Evolutionary conservation across 1,139 yeast species (phyloP), one percentile per base, ranked within the genome.

Genomic region (Taiozyma sp.): DNA sequence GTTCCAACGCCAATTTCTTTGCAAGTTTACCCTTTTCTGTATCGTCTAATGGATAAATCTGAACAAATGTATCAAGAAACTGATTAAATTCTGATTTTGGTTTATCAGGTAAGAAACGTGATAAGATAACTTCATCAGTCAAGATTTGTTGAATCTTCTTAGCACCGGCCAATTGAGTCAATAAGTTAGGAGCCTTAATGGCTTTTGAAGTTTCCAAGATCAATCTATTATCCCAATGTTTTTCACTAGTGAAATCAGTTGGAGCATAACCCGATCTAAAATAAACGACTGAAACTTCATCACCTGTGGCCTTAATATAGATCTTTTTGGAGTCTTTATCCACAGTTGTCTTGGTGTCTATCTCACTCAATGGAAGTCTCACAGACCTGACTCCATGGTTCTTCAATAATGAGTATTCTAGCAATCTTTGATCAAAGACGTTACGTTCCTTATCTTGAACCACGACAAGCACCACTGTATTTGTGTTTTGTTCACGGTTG

Each of bases 241-340:
- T 67, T 45, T 79, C 76, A 16, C 75, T 59, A 10, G 78, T 76
- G 67, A 85, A 90, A 66, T 87, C 96, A 8, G 74, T 66, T 8
- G 98, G 97, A 0, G 87, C 81, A 67, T 93, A 93, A 0, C 96
- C 98, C 0, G 96, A 77, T 65, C 99, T 79, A 65, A 81, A 93
- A 68, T 93, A 95, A 4, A 92, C 96, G 4, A 92, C 90, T 3
- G 96, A 84, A 19, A 93, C 79, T 66, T 90, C 96, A 51, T 80
- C 82, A 5, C 50, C 49, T 4, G 86, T 77, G 4, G 74, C 67
- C 45, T 73, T 74, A 55, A 81, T 73, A 55, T 73, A 74, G 45
- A 87, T 74, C 52, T 79, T 79, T 36, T 74, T 76, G 4, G 72
- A 67, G 10, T 67, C 65, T 10, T 64, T 52, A 52, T 74, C 76